Evolutionary conservation across 1,139 yeast species (phyloP), one percentile per base, ranked within the genome.

Genomic region (Candida gigantensis): DNA sequence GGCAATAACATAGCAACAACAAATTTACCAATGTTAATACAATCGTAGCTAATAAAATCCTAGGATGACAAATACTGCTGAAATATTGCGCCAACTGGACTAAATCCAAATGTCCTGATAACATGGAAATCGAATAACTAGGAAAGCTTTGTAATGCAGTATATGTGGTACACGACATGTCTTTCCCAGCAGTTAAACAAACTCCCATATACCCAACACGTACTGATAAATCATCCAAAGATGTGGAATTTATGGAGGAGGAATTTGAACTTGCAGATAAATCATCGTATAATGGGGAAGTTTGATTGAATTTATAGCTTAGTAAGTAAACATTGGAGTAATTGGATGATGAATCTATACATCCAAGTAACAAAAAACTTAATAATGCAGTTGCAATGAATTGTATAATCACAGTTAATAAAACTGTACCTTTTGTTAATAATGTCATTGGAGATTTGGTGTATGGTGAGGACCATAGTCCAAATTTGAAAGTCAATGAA

Each of bases 341-440:
- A 1, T 74, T 61, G 0, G 58, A 28, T 0, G 65, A 42, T 1
- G 62, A 39, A 12, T 60, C 60, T 13, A 75, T 64, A 41, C 84
- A 77, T 1, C 85, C 81, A 9, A 77, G 53, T 12, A 79, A 53
- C 8, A 81, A 59, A 49, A 77, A 79, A 4, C 75, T 65, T n/a
- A 77, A 50, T 5, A 74, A 50, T 33, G 68, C 66, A 0, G 64
- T 52, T 2, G 72, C 47, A 16, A 74, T 64, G 44, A 74, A 57
- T 15, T 72, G 52, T 2, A 65, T 42, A 3, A 57, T 13, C 5
- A 55, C 45, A 6, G 52, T 34, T 9, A 56, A 36, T 8, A 53
- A 11, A 6, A 41, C 26, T 2, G 36, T 13, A 15, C 37, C 38
- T 30, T 40, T 44, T 12, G 34, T 28, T 31, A 37, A 14, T 15